Conservation (phyloP, 805 yeast genomes). For the Monosporozyma yasuniensis region DNA sequence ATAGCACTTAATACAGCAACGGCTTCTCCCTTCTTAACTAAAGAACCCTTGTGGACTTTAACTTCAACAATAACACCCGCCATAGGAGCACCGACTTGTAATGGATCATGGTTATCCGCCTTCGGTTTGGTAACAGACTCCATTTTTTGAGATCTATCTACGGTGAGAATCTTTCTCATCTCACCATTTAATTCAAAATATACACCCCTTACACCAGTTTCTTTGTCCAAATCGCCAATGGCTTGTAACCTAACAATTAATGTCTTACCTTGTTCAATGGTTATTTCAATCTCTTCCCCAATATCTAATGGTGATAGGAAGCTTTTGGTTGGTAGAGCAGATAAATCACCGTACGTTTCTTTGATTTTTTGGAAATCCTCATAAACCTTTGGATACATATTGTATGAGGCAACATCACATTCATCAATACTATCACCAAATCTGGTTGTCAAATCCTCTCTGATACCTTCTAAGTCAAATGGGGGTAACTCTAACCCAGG, state of each 20-base stretch:
- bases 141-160: constrained; percentile 77
- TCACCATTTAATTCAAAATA: constrained; percentile 98
- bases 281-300: constrained; percentile 82
- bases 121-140: constrained; percentile 82
- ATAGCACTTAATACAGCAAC: constrained; percentile 89
- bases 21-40: constrained; percentile 94
- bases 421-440: constrained; percentile 73
- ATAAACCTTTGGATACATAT: constrained; percentile 97
- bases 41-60: constrained; percentile 77
- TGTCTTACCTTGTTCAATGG: constrained; percentile 90
- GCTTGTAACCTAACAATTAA: constrained; percentile 88
- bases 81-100: constrained; percentile 98
- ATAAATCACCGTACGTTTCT: constrained; percentile 82
- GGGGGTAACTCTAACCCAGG: constrained; percentile 91
- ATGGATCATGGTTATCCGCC: constrained; percentile 80
- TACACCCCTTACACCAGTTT: constrained; percentile 89
- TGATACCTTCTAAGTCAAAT: constrained; percentile 62
- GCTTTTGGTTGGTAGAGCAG: constrained; percentile 86
- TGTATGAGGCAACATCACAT: constrained; percentile 89
- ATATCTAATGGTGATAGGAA: constrained; percentile 82
- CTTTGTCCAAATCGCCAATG: constrained; percentile 74
- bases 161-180: constrained; percentile 88
- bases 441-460: constrained; percentile 63
- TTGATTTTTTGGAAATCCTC: constrained; percentile 71
- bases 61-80: constrained; percentile 97